Percentiles rank a stretch among this genome's conserved stretches.
phyloP scores from a whole-genome alignment of 768 basidiomycete species.

The Boletus subcaerulescens region DNA sequence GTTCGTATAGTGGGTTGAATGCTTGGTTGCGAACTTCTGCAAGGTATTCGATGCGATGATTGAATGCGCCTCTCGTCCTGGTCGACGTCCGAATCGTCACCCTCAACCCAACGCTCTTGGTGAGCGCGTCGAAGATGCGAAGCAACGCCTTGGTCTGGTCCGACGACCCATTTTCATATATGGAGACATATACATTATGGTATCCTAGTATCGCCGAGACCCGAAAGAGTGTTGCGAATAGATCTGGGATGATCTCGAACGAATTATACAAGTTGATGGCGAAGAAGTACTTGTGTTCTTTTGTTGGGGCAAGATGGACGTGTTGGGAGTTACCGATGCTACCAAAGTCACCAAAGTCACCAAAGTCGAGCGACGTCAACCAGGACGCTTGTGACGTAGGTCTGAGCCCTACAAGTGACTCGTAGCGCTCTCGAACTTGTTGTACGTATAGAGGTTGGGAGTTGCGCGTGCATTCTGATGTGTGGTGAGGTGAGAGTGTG shows the following conservation, averaged over 20 bases:
- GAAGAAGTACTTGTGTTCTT: constrained; percentile 97
- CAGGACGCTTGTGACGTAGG: constrained; percentile 57
- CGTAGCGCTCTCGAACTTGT: constrained; percentile 85
- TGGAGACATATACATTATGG: constrained; percentile 97
- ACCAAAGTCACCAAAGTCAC: constrained; percentile 37
- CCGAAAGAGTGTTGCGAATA: constrained; percentile 95
- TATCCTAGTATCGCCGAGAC: constrained; percentile 90
- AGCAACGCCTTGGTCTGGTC: constrained; percentile 98
- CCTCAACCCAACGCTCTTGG: constrained; percentile 84
- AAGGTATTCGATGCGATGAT: constrained; percentile 99
- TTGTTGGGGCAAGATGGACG: constrained; percentile 38
- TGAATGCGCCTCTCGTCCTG: constrained; percentile 93
- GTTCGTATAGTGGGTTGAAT: constrained; percentile 91
- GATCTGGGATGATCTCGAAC: constrained; percentile 96
- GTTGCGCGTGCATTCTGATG: constrained; percentile 84
- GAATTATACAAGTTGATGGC: constrained; percentile 99
- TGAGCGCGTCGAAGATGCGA: constrained; percentile 91
- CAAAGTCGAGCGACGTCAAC: constrained; percentile 53
- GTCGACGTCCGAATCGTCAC: constrained; percentile 91
- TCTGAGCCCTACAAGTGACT: constrained; percentile 76
- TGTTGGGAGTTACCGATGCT: constrained; percentile 41
- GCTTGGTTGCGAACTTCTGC: constrained; percentile 99
- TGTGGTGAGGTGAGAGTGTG: constrained; percentile 87
- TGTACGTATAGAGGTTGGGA: constrained; percentile 82
- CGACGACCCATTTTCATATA: constrained; percentile 98